A percentile compares a stretch with the other conserved stretches of the same genome.
phyloP scores from a whole-genome alignment of 2,329 filamentous ascomycete genomes.

The Fusarium concolor region DNA sequence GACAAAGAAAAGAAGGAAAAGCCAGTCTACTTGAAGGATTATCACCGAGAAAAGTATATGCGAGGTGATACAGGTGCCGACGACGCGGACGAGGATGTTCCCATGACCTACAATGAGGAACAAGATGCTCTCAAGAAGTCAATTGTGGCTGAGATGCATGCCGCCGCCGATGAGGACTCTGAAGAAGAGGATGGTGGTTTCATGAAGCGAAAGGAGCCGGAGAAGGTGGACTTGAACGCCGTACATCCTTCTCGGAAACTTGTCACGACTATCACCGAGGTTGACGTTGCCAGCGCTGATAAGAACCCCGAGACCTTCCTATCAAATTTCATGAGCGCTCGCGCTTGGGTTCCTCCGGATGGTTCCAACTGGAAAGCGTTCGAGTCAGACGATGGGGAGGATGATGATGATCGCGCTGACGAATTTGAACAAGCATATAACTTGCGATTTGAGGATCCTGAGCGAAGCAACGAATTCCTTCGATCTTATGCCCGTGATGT shows the following conservation, averaged over 20 bases:
- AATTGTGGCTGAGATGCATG: conserved; percentile 84
- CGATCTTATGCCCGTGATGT: conserved; percentile 91
- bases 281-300: conserved; percentile 80
- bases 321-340: conserved; percentile 93
- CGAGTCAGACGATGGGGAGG: conserved; percentile 93
- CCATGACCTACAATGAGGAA: conserved; percentile 85
- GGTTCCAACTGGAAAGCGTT: conserved; percentile 80
- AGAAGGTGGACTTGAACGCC: conserved; percentile 55
- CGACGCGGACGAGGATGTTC: conserved; percentile 66
- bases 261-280: conserved; percentile 62
- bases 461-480: conserved; percentile 86
- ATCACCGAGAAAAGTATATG: conserved; percentile 90
- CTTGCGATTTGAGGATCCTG: conserved; percentile 92
- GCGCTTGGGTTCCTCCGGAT: conserved; percentile 84
- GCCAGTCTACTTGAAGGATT: conserved; percentile 87
- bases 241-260: conserved; percentile 67
- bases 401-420: conserved; percentile 76
- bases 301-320: conserved; percentile 91
- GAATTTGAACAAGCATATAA: conserved; percentile 95
- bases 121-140: conserved; percentile 84
- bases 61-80: conserved; percentile 72
- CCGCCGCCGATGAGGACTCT: conserved; percentile 64
- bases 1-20: conserved; percentile 75
- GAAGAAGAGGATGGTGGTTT: conserved; percentile 72
- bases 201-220: conserved; percentile 76